phyloP scores from a whole-genome alignment of 2,329 filamentous ascomycete species.

The Cytospora piceicola region DNA sequence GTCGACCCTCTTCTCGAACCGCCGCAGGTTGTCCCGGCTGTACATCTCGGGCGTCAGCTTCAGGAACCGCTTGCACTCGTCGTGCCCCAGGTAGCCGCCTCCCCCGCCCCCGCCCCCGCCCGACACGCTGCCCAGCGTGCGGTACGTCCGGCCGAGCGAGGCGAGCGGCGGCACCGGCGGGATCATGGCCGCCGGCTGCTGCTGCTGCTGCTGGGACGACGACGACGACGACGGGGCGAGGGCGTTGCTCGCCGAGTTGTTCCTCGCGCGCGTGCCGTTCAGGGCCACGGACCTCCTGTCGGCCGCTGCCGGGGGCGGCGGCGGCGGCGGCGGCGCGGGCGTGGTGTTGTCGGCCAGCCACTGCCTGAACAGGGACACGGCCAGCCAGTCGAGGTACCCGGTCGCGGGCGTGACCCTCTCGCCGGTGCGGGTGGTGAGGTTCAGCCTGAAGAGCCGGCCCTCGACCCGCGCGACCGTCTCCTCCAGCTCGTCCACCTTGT shows the following conservation, averaged over 20 bases:
- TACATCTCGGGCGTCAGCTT: constrained; percentile 83
- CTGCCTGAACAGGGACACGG: constrained; percentile 83
- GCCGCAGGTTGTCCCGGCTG: constrained; percentile 79
- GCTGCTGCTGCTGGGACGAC: constrained; percentile 39
- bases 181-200: constrained; percentile 14
- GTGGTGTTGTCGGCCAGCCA: constrained; percentile 92
- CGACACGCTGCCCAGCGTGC: constrained; percentile 69
- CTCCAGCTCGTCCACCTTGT: constrained; percentile 91
- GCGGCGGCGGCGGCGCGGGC: constrained; percentile 57
- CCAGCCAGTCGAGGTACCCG: constrained; percentile 87
- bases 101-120: constrained; percentile 55
- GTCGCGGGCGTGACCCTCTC: constrained; percentile 81
- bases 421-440: constrained; percentile 75
- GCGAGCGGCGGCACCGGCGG: constrained; percentile 52
- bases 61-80: constrained; percentile 89
- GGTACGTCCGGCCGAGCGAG: constrained; percentile 73
- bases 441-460: constrained; percentile 79
- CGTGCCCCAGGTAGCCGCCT: constrained; percentile 73
- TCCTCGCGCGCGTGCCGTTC: constrained; percentile 18
- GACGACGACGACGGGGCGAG: constrained; percentile 37
- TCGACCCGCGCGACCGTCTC: constrained; percentile 82
- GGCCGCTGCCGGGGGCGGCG: constrained; percentile 32
- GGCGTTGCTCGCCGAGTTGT: constrained; percentile 9
- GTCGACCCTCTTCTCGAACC: constrained; percentile 85
- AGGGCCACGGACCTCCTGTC: constrained; percentile 20